Conservation (phyloP, 345 rosid genomes). For the Cardiospermum halicacabum region DNA sequence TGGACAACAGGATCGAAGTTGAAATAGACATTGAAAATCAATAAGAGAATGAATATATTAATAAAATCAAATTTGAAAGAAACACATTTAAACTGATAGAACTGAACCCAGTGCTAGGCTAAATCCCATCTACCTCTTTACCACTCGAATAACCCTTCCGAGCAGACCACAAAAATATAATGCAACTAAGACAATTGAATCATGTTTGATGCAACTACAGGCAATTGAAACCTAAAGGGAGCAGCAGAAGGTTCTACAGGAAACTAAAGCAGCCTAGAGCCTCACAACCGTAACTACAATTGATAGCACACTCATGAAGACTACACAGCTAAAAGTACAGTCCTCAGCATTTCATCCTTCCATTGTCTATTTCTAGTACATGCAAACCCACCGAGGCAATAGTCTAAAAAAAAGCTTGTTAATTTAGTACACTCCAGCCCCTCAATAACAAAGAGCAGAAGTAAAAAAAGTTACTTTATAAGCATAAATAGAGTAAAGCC, state of each 20-base stretch:
- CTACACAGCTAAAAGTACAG: neutral
- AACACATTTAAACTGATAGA: neutral
- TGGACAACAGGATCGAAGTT: neutral
- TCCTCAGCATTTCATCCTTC: neutral
- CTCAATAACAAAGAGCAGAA: neutral
- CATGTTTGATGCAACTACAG: neutral
- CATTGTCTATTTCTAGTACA: neutral
- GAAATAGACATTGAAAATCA: neutral
- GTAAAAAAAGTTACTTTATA: neutral
- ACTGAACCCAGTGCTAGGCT: neutral
- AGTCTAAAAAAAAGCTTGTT: slow-evolving; percentile 1
- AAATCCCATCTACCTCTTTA: neutral
- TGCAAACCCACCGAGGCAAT: neutral
- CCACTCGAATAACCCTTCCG: neutral
- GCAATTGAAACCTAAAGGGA: neutral
- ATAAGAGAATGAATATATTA: neutral
- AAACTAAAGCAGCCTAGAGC: neutral
- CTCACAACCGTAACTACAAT: neutral
- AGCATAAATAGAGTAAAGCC: neutral
- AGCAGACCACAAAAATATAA: neutral
- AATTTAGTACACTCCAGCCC: neutral
- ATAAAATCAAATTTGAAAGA: neutral
- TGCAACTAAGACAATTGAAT: neutral
- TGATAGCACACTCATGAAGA: neutral
- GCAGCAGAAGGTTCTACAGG: neutral